These are phyloP conservation scores for Gossypium davidsonii DNA, from an alignment of 441 rosid species.

Conservation along the genomic window DNA sequence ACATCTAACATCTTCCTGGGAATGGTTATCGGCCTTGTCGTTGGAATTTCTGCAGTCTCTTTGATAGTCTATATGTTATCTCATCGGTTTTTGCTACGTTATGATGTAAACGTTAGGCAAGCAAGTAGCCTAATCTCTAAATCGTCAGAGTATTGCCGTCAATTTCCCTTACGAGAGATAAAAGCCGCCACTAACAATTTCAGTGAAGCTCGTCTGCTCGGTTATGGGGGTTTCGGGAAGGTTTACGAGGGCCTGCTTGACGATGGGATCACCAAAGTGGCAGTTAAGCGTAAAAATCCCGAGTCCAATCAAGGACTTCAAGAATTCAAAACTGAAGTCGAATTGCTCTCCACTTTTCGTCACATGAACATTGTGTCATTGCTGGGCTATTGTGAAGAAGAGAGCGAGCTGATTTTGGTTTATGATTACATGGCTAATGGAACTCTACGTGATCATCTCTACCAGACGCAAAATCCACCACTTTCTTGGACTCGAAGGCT, in stretches of 20 bases:
- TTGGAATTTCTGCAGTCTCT: conserved; percentile 32
- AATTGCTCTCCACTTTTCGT: conserved; percentile 60
- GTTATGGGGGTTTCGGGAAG: conserved; percentile 67
- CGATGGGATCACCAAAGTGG: conserved; percentile 34
- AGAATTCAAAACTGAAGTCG: conserved; percentile 61
- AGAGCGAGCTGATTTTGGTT: conserved; percentile 51
- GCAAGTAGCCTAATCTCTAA: conserved; percentile 43
- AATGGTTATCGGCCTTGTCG: conserved; percentile 47
- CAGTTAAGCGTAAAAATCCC: conserved; percentile 58
- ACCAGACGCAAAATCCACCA: conserved; percentile 41
- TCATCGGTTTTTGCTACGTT: background rate
- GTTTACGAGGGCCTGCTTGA: conserved; percentile 57
- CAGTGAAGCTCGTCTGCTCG: conserved; percentile 47
- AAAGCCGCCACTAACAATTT: conserved; percentile 48
- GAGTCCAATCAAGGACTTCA: conserved; percentile 62
- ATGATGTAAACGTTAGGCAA: conserved; percentile 16
- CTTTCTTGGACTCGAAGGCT: conserved; percentile 55
- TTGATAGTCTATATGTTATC: conserved; percentile 30
- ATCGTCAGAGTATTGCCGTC: conserved; percentile 49
- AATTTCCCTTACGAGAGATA: conserved; percentile 46
- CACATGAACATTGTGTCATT: conserved; percentile 68
- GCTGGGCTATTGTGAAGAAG: conserved; percentile 66
- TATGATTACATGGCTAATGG: conserved; percentile 68
- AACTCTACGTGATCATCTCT: conserved; percentile 54
- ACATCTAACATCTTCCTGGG: conserved; percentile 25